Conservation (phyloP, 2,329 filamentous ascomycete genomes). For the Fusarium staphyleae region DNA sequence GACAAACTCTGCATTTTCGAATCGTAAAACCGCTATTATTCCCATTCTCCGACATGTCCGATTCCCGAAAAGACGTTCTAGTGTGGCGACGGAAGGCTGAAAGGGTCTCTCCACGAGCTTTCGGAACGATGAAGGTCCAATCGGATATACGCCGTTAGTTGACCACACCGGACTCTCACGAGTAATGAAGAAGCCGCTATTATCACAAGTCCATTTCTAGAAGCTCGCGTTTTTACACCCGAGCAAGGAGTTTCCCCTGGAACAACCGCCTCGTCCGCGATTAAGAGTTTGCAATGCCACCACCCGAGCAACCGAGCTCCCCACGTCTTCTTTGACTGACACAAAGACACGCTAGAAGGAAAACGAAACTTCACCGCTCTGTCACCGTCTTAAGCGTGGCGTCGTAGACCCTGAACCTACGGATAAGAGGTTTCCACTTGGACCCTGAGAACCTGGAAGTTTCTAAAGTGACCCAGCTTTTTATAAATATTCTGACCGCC, state of each 20-base stretch:
- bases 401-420: slow-evolving; percentile 36
- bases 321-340: slow-evolving; percentile 8
- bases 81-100: slow-evolving; percentile 21
- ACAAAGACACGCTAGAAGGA: slow-evolving; percentile 15
- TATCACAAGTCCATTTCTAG: slow-evolving; percentile 32
- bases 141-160: slow-evolving; percentile 10
- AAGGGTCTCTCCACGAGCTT: slow-evolving; percentile 1
- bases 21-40: slow-evolving; percentile 4
- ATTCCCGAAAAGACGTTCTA: not conserved
- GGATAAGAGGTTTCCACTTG: slow-evolving; percentile 33
- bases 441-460: slow-evolving; percentile 18
- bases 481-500: slow-evolving; percentile 24
- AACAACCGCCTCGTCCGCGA: slow-evolving; percentile 13
- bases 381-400: slow-evolving; percentile 26
- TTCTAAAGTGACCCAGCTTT: slow-evolving; percentile 11
- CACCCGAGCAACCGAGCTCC: slow-evolving; percentile 7
- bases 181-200: slow-evolving; percentile 26
- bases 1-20: slow-evolving; percentile 13
- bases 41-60: not conserved
- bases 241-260: slow-evolving; percentile 7
- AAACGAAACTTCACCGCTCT: slow-evolving; percentile 29
- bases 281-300: not conserved
- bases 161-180: slow-evolving; percentile 3
- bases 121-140: not conserved
- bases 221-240: slow-evolving; percentile 13